These are phyloP conservation scores for Fomes fomentarius DNA, from an alignment of 1,284 basidiomycete species.

Conservation along the genomic window DNA sequence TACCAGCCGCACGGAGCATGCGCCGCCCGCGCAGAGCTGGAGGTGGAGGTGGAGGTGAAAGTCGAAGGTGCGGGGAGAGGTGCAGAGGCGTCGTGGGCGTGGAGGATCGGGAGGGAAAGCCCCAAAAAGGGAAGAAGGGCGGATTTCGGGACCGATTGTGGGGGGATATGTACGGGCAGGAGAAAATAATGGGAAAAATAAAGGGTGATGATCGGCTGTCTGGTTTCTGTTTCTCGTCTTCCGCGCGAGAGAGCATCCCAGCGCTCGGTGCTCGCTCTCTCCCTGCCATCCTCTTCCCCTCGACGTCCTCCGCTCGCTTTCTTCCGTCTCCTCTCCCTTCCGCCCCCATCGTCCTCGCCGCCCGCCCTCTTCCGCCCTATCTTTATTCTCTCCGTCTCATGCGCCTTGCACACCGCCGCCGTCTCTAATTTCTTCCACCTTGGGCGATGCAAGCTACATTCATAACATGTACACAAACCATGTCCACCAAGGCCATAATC, in stretches of 20 bases:
- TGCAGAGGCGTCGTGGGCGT: not conserved
- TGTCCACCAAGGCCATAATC: slow-evolving; percentile 52
- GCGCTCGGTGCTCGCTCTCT: slow-evolving; percentile 21
- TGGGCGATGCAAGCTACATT: slow-evolving; percentile 52
- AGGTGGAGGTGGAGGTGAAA: not conserved
- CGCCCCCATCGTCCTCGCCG: slow-evolving; percentile 9
- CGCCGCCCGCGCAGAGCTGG: not conserved
- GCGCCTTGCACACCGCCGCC: slow-evolving; percentile 32
- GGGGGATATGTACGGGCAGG: too few species aligned
- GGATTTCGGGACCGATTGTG: slow-evolving; percentile 23
- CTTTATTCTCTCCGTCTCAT: slow-evolving; percentile 28
- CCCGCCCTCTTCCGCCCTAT: slow-evolving; percentile 21
- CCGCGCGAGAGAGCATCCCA: slow-evolving; percentile 20
- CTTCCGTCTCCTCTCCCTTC: slow-evolving; percentile 20
- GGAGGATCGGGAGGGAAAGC: slow-evolving; percentile 6
- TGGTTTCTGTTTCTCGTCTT: slow-evolving; percentile 23
- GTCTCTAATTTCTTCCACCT: slow-evolving; percentile 30
- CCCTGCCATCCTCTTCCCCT: slow-evolving; percentile 28
- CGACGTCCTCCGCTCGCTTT: slow-evolving; percentile 21
- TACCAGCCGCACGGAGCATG: not conserved
- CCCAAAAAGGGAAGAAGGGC: slow-evolving; percentile 18
- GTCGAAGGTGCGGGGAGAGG: not conserved
- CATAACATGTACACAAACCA: slow-evolving; percentile 69
- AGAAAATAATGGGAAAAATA: slow-evolving; percentile 20
- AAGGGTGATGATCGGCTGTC: slow-evolving; percentile 12